Base-by-base conservation (phyloP, 2,329 filamentous ascomycete genomes). In the Alternaria atra region DNA sequence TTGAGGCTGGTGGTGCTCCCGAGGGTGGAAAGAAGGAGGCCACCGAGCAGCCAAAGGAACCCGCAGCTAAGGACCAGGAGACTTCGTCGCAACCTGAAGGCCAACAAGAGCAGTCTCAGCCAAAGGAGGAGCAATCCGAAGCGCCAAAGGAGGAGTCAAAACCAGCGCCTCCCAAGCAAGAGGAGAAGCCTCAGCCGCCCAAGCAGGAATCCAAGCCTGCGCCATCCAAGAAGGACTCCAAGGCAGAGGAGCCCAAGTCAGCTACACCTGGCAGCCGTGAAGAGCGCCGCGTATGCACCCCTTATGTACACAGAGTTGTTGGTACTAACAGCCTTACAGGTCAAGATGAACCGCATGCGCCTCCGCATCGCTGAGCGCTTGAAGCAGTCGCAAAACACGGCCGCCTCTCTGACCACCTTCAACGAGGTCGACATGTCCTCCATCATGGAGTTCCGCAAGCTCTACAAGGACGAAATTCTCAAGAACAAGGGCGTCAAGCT, bases 311-410 rank as follows among this genome's bases (percentile, higher is more conserved):
- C 20, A 48, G 10, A 15, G 20, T 4, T n/a, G 32, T 34, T 35
- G 61, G 15, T 60, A 40, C 68, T 72, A 39, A 72, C 46, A 47
- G 46, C 23, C n/a, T 53, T 65, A 57, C 72, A 95, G 92, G 93
- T 98, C 75, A 99, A 99, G 87, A 99, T 99, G 95, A 98, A 98
- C 85, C 93, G 95, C 68, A 99, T 99, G 95, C 93, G 95, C 68
- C 88, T 98, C 63, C 90, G 95, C 64, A 99, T 98, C 71, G 93
- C 95, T 52, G 95, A 99, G 84, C 93, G 95, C 71, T 87, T 99
- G 68, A 99, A 99, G 88, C 95, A 99, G 80, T 98, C 95, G 20
- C 95, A 99, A 80, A 99, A 99, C 84, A 98, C 95, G 2, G 94
- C 95, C 52, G 95, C 95, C 44, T 97, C 95, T 4, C 86, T 99